Base-by-base conservation (phyloP, 441 rosid species). In the Populus trichocarpa region DNA sequence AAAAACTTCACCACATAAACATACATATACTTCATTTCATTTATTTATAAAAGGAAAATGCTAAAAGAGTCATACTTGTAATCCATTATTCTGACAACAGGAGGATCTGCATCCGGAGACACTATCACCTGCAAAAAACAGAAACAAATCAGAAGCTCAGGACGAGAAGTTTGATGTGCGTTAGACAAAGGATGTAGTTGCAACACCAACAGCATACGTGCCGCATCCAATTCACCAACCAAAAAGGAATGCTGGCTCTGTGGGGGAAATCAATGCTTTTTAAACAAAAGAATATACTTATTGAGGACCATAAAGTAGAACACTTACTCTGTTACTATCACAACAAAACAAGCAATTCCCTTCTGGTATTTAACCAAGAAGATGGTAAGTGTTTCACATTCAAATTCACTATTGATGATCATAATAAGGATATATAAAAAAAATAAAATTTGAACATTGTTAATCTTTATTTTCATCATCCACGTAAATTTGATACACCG, bases 51-150 rank as follows among this genome's bases (percentile, higher is more conserved):
- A 76, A 68, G 57, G 65, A 77, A 32, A 63, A 74, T 35, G 66
- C 67, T 67, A 71, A 26, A 36, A 26, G 68, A 18, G 46, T 75
- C 85, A 69, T 87, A 90, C 98, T 84, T 90, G 85, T 89, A 96
- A 80, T 96, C 95, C 97, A 92, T 93, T 83, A 89, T 94, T 89
- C 88, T 89, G 81, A 96, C 87, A 82, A 93, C 97, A 0, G 99
- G 99, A 81, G 99, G 99, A 87, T 96, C 97, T 2, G 97, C 96
- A 80, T 96, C 97, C 7, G 98, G 95, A 42, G 98, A 92, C 50
- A 93, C 61, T 72, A 96, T 86, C 75, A 96, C 97, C 99, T 96
- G 85, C 76, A 86, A 82, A 36, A 86, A 80, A 70, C 11, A 74
- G 50, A 26, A 69, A 65, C 4, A n/a, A 14, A 30, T 8, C 6